phyloP scores from a whole-genome alignment of 306 rosid genomes.

The Luffa aegyptiaca region DNA sequence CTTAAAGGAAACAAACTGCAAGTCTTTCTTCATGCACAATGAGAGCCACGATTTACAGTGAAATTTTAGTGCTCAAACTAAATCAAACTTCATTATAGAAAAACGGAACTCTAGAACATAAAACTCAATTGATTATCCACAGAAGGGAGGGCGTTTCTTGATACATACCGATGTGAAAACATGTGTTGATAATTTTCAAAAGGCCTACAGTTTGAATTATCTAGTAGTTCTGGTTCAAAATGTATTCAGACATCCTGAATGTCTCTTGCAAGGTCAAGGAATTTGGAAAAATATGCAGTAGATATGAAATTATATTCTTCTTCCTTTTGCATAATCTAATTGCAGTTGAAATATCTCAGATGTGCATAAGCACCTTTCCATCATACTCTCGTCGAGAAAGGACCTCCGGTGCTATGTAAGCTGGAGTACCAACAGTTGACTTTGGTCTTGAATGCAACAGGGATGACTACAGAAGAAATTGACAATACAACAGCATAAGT shows the following conservation, averaged over 20 bases:
- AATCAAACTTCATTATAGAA: neutral
- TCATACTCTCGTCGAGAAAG: conserved; percentile 41
- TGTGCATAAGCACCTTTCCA: conserved; percentile 11
- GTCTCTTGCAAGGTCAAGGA: neutral
- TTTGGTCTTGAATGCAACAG: conserved; percentile 52
- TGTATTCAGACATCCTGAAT: neutral
- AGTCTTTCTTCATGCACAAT: neutral
- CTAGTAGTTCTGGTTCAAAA: neutral
- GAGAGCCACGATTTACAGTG: neutral
- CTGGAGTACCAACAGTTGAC: conserved; percentile 44
- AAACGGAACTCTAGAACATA: neutral
- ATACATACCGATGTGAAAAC: neutral
- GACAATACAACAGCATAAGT: neutral
- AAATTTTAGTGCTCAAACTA: neutral
- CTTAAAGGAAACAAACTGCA: neutral
- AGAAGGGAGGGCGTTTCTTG: neutral
- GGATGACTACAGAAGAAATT: conserved; percentile 33
- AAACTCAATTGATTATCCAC: neutral
- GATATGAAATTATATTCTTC: neutral
- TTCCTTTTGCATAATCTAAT: neutral
- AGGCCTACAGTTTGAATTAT: neutral
- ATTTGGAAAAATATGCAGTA: neutral
- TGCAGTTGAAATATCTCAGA: neutral
- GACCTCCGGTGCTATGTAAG: conserved; percentile 7
- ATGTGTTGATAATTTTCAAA: neutral